phyloP scores from a whole-genome alignment of 495 filamentous ascomycete species.

The Pseudomonodictys pantanalensis region DNA sequence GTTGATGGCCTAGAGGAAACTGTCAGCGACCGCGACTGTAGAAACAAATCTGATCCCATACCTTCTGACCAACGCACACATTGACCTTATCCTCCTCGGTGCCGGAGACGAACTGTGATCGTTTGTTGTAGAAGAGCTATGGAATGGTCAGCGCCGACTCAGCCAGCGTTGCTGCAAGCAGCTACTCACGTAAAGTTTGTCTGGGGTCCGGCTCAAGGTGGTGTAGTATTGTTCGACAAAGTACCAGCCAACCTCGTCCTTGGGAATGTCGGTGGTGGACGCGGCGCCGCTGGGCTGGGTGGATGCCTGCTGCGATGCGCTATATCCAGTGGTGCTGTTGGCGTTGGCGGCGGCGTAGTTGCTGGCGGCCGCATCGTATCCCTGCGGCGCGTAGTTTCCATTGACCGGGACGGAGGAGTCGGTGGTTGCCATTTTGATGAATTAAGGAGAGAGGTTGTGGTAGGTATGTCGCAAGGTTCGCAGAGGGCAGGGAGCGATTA shows the following conservation, averaged over 20 bases:
- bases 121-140: constrained; percentile 50
- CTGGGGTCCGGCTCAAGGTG: constrained; percentile 87
- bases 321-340: constrained; percentile 24
- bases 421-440: constrained; percentile 42
- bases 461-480: not conserved
- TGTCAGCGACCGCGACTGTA: constrained; percentile 7
- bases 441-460: not conserved
- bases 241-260: constrained; percentile 96
- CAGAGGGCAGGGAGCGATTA: not conserved
- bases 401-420: constrained; percentile 41
- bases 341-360: constrained; percentile 28
- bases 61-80: constrained; percentile 79
- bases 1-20: constrained; percentile 69
- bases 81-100: constrained; percentile 81
- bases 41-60: constrained; percentile 38
- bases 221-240: constrained; percentile 99
- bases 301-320: constrained; percentile 15
- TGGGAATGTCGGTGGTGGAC: constrained; percentile 43
- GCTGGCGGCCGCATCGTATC: constrained; percentile 35
- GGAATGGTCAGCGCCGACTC: constrained; percentile 3
- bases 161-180: not conserved
- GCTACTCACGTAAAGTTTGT: constrained; percentile 78
- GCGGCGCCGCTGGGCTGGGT: constrained; percentile 6
- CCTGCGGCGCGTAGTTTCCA: constrained; percentile 42
- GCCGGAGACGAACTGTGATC: constrained; percentile 47